Conservation (phyloP, 1,139 yeast species). For the Suhomyces terraborum region DNA sequence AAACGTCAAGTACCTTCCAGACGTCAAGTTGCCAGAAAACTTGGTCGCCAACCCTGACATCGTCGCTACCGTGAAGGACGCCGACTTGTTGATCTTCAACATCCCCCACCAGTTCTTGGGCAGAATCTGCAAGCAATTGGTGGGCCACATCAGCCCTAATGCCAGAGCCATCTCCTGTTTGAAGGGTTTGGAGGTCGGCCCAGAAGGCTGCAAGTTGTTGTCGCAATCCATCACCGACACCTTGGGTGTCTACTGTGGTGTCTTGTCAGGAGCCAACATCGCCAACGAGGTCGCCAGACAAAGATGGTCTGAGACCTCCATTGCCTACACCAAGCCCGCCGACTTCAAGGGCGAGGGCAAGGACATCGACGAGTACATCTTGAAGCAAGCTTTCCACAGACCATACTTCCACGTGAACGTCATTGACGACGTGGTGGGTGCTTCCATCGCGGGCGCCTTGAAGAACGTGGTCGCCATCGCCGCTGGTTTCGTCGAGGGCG, state of each 20-base stretch:
- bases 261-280: conserved; percentile 51
- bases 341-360: conserved; percentile 45
- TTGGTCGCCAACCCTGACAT: conserved; percentile 44
- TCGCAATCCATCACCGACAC: conserved; percentile 47
- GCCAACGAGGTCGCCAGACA: conserved; percentile 52
- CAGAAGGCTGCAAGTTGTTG: conserved; percentile 49
- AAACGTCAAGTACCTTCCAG: conserved; percentile 50
- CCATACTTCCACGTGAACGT: conserved; percentile 52
- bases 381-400: conserved; percentile 50
- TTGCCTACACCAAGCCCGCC: conserved; percentile 43
- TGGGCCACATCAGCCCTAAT: conserved; percentile 41
- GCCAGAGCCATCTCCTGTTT: conserved; percentile 51
- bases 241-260: conserved; percentile 49
- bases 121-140: conserved; percentile 39
- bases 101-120: conserved; percentile 53
- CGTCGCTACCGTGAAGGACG: conserved; percentile 42
- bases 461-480: conserved; percentile 52
- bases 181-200: conserved; percentile 50
- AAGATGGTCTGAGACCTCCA: conserved; percentile 53
- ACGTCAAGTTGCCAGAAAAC: conserved; percentile 44
- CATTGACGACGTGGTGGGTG: conserved; percentile 51
- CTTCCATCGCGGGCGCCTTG: conserved; percentile 53
- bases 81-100: conserved; percentile 49
- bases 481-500: conserved; percentile 52
- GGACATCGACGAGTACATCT: conserved; percentile 44